phyloP scores from a whole-genome alignment of 2,329 filamentous ascomycete species.

The Epichloe festucae region DNA sequence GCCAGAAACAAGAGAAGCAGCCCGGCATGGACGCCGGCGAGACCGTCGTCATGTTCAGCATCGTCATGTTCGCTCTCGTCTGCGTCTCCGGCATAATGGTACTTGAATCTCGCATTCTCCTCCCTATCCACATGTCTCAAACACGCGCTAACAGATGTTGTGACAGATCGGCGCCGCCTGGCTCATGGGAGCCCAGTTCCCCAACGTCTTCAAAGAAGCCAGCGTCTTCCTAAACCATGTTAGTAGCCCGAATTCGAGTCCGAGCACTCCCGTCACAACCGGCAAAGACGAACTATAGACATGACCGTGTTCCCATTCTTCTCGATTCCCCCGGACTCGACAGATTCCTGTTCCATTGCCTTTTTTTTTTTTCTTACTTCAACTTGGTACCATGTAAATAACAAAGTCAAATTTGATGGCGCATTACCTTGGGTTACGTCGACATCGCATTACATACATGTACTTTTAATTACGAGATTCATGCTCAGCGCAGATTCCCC shows the following conservation, averaged over 20 bases:
- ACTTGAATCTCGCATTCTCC: constrained; percentile 21
- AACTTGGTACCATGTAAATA: background rate
- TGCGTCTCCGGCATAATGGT: constrained; percentile 73
- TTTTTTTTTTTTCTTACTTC: background rate
- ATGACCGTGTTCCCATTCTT: background rate
- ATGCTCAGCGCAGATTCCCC: background rate
- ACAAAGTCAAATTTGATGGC: background rate
- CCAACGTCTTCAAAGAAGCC: constrained; percentile 27
- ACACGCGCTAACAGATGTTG: background rate
- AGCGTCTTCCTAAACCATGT: constrained; percentile 11
- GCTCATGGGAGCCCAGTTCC: constrained; percentile 71
- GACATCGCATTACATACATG: background rate
- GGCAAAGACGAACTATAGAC: constrained; percentile 23
- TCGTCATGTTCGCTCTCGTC: constrained; percentile 55
- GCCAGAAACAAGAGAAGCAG: constrained; percentile 26
- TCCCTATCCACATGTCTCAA: background rate
- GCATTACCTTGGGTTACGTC: background rate
- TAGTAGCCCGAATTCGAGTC: constrained; percentile 6
- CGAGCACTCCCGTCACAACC: constrained; percentile 13
- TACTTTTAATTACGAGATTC: background rate
- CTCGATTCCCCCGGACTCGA: background rate
- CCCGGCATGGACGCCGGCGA: constrained; percentile 42
- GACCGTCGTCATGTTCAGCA: constrained; percentile 50
- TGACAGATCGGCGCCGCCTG: constrained; percentile 63
- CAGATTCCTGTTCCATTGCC: background rate